These are phyloP conservation scores for Pseudovirgaria hyperparasitica DNA, from an alignment of 2,329 filamentous ascomycete species.

Conservation along the genomic window DNA sequence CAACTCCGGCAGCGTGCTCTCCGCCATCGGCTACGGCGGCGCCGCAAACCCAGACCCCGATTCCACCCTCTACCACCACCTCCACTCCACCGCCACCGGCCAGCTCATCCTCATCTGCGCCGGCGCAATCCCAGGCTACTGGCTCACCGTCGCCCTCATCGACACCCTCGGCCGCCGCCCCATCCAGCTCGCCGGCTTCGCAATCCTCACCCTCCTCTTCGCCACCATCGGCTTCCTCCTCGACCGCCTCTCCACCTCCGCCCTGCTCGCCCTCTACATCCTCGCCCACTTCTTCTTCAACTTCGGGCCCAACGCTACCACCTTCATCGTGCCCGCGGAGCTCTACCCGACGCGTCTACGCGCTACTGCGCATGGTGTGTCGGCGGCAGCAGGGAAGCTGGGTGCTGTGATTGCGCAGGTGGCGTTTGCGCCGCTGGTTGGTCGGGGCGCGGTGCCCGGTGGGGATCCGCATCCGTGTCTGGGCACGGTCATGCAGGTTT, in stretches of 20 bases:
- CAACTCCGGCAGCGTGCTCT: constrained; percentile 61
- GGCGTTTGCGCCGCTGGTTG: constrained; percentile 34
- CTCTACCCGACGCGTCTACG: constrained; percentile 38
- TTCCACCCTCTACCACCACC: constrained; percentile 55
- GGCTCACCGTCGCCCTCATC: constrained; percentile 42
- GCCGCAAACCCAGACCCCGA: no score
- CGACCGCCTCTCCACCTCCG: constrained; percentile 21
- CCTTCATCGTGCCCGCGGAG: constrained; percentile 39
- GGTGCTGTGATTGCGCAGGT: constrained; percentile 37
- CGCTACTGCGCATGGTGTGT: constrained; percentile 37
- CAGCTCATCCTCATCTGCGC: constrained; percentile 69
- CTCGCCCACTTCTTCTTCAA: constrained; percentile 40
- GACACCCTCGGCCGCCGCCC: constrained; percentile 52
- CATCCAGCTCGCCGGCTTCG: constrained; percentile 20
- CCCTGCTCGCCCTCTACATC: constrained; percentile 34
- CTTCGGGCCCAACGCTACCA: constrained; percentile 33
- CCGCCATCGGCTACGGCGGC: constrained; percentile 55
- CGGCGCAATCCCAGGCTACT: constrained; percentile 70
- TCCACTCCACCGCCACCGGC: constrained; percentile 64
- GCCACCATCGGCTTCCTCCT: constrained; percentile 23
- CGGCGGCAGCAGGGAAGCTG: constrained; percentile 34
- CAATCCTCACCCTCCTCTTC: constrained; percentile 21
- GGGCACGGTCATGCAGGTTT: constrained; percentile 63
- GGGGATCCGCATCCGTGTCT: constrained; percentile 51
- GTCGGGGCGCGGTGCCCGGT: constrained; percentile 33